Percentiles rank a stretch among this genome's conserved stretches.
These are phyloP conservation scores for Davidsoniella virescens DNA, from an alignment of 2,329 filamentous ascomycete species.

Conservation along the genomic window DNA sequence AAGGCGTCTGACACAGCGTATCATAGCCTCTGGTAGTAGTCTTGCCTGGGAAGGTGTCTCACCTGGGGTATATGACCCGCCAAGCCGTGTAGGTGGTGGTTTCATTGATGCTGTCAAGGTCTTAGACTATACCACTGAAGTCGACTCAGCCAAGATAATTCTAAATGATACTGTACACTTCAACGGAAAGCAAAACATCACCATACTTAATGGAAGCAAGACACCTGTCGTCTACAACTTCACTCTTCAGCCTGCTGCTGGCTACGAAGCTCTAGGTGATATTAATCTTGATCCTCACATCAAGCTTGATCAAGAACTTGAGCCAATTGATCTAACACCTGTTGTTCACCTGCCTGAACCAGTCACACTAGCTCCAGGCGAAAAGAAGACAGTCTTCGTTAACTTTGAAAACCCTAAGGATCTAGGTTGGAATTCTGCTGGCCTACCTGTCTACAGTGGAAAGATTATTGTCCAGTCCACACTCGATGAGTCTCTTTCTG, in stretches of 20 bases:
- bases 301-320: slow-evolving; percentile 3
- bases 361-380: slow-evolving; percentile 17
- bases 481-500: slow-evolving; percentile 25
- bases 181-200: slow-evolving; percentile 19
- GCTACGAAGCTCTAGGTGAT: slow-evolving; percentile 21
- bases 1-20: background rate
- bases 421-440: slow-evolving; percentile 15
- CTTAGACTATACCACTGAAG: slow-evolving; percentile 23
- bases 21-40: slow-evolving; percentile 4
- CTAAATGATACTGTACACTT: slow-evolving; percentile 34
- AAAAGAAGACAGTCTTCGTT: slow-evolving; percentile 14
- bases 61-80: slow-evolving; percentile 16
- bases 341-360: slow-evolving; percentile 3
- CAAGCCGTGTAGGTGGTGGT: slow-evolving; percentile 28
- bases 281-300: slow-evolving; percentile 6
- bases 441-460: slow-evolving; percentile 28
- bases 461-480: slow-evolving; percentile 26
- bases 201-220: slow-evolving; percentile 29
- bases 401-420: slow-evolving; percentile 15
- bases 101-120: slow-evolving; percentile 31
- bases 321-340: slow-evolving; percentile 1
- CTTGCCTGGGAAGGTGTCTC: slow-evolving; percentile 14
- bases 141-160: slow-evolving; percentile 28
- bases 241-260: slow-evolving; percentile 25
- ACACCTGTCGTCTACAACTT: slow-evolving; percentile 26